Evolutionary conservation across 2,329 filamentous ascomycete species (phyloP), one percentile per base, ranked within the genome.

Genomic region (Aspergillus fijiensis): DNA sequence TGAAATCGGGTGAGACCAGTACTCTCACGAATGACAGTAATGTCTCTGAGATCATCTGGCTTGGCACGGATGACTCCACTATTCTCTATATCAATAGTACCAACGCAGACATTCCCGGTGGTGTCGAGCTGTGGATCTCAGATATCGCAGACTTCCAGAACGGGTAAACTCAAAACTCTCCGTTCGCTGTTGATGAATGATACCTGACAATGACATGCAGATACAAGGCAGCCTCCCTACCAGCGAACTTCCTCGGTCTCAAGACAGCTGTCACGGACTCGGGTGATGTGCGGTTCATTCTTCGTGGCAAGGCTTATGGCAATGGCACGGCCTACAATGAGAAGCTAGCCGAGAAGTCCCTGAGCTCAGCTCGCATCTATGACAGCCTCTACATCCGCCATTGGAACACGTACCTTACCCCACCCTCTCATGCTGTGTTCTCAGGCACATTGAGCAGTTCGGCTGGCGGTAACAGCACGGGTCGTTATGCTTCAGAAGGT

Each of bases 301-400:
- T 84, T 0, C 79, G 81, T 11, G 90, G 87, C 10, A 79, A 87
- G 64, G 87, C 89, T 0, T 88, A 85, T 4, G 83, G 88, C 3
- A 82, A 87, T 50, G 93, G 91, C 5, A 79, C 85, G 1, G 82
- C 95, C 27, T 87, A 87, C 76, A 90, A 90, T 71, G 80, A 85
- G 12, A 81, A 87, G 42, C 80, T 82, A 14, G 86, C 84, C 42
- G 78, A 84, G 63, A 85, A 87, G 69, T 79, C 84, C 2, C 76
- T 81, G 25, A 88, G 88, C 21, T 84, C 85, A 3, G 91, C 86
- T 29, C 87, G 85, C 67, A 83, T 92, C 23, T 95, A 95, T 74
- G 86, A 85, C 21, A 85, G 84, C 51, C 84, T 93, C 27, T 95
- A 91, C 69, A 89, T 91, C 29, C 85, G 91, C 14, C 90, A 96